phyloP scores from a whole-genome alignment of 2,329 filamentous ascomycete species.

The Fusarium penzigii region DNA sequence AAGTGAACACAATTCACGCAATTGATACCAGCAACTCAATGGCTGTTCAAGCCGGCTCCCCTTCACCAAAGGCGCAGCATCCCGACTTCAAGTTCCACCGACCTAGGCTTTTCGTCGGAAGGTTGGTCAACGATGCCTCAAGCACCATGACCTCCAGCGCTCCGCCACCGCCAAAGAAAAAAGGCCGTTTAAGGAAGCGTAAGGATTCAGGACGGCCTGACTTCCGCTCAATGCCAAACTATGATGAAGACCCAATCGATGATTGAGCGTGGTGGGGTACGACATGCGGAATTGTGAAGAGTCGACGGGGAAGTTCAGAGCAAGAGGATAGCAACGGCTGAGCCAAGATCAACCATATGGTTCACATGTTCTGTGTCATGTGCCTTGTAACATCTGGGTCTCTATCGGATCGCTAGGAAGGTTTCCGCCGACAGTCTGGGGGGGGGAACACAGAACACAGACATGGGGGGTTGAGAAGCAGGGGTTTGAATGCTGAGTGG shows the following conservation, averaged over 20 bases:
- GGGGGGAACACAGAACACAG: too few species aligned
- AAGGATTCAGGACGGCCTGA: conserved; percentile 33
- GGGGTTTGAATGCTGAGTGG: too few species aligned
- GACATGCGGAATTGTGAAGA: too few species aligned
- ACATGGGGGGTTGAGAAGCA: too few species aligned
- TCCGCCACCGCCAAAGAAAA: conserved; percentile 10
- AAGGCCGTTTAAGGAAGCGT: conserved; percentile 15
- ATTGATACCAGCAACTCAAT: conserved; percentile 11
- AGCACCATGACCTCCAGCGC: conserved; percentile 2
- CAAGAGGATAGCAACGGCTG: neutral
- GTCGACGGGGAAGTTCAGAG: conserved; percentile 4
- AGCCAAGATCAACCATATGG: too few species aligned
- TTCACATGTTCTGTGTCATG: too few species aligned
- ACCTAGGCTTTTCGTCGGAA: conserved; percentile 35
- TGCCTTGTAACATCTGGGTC: too few species aligned
- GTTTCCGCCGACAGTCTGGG: too few species aligned
- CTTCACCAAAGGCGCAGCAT: conserved; percentile 17
- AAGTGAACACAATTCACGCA: too few species aligned
- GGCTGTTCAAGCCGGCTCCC: conserved; percentile 10
- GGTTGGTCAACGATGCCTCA: conserved; percentile 20
- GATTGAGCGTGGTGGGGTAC: conserved; percentile 14
- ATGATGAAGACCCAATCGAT: conserved; percentile 37
- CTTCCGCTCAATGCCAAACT: conserved; percentile 35
- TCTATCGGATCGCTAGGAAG: too few species aligned
- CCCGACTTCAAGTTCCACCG: conserved; percentile 31